phyloP scores from a whole-genome alignment of 768 basidiomycete species.

The Termitomyces sp. region DNA sequence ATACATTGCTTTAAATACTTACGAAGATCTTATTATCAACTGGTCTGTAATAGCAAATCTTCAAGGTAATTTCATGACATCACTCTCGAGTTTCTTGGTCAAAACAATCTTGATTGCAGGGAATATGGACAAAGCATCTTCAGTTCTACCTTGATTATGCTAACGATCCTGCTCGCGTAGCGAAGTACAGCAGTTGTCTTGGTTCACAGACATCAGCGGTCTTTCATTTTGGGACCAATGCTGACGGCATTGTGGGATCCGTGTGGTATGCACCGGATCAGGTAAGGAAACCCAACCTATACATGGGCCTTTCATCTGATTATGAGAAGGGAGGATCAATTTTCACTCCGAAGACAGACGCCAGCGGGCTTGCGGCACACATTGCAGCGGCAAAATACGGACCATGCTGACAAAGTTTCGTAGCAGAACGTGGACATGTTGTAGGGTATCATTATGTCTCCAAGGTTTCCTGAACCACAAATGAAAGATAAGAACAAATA shows the following conservation, averaged over 20 bases:
- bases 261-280: constrained; percentile 42
- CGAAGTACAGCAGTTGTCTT: constrained; percentile 38
- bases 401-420: constrained; percentile 23
- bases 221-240: constrained; percentile 36
- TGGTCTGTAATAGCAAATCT: constrained; percentile 30
- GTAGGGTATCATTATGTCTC: constrained; percentile 9
- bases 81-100: neutral
- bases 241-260: constrained; percentile 36
- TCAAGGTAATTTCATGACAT: constrained; percentile 27
- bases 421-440: neutral
- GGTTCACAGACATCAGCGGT: constrained; percentile 38
- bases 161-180: constrained; percentile 32
- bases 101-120: constrained; percentile 22
- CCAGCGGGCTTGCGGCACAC: constrained; percentile 38
- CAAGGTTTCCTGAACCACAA: constrained; percentile 7
- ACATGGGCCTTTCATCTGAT: neutral
- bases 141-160: constrained; percentile 45
- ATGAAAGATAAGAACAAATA: constrained; percentile 8
- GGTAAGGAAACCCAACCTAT: constrained; percentile 16
- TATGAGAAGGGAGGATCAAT: constrained; percentile 32
- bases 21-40: neutral
- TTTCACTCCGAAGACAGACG: constrained; percentile 39
- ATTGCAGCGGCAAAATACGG: constrained; percentile 40
- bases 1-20: neutral
- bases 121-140: constrained; percentile 49